Conservation (phyloP, 345 rosid species). For the Reutealis trisperma region DNA sequence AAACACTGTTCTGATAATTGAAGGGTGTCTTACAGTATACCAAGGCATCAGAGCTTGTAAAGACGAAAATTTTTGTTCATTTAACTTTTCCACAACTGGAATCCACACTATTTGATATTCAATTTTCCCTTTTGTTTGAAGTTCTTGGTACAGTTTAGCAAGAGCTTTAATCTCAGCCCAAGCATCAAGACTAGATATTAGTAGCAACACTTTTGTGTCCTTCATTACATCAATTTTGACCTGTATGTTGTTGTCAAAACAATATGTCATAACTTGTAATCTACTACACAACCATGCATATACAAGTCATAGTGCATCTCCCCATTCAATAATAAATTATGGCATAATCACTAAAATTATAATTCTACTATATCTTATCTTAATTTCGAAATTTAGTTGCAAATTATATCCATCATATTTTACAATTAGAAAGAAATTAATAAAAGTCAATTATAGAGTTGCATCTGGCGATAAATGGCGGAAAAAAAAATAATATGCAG, state of each 20-base stretch:
- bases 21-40: conserved; percentile 36
- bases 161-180: conserved; percentile 40
- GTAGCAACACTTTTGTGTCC: conserved; percentile 34
- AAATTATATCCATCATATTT: too few relatives aligned
- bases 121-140: neutral
- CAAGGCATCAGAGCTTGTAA: conserved; percentile 33
- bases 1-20: conserved; percentile 30
- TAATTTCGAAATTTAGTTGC: too few relatives aligned
- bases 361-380: too few relatives aligned
- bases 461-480: too few relatives aligned
- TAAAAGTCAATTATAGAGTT: too few relatives aligned
- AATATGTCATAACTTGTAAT: too few relatives aligned
- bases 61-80: conserved; percentile 28
- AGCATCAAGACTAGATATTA: conserved; percentile 43
- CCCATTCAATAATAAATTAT: too few relatives aligned
- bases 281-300: too few relatives aligned
- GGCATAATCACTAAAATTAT: too few relatives aligned
- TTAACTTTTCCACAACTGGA: conserved; percentile 40
- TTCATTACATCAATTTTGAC: conserved; percentile 29
- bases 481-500: too few relatives aligned
- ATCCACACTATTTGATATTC: conserved; percentile 49
- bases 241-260: conserved; percentile 6
- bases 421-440: too few relatives aligned
- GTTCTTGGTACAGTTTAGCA: conserved; percentile 27
- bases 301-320: too few relatives aligned